Evolutionary conservation across 1,284 basidiomycete genomes (phyloP), one percentile per base, ranked within the genome.

Genomic region (Leccinum angustisporum): DNA sequence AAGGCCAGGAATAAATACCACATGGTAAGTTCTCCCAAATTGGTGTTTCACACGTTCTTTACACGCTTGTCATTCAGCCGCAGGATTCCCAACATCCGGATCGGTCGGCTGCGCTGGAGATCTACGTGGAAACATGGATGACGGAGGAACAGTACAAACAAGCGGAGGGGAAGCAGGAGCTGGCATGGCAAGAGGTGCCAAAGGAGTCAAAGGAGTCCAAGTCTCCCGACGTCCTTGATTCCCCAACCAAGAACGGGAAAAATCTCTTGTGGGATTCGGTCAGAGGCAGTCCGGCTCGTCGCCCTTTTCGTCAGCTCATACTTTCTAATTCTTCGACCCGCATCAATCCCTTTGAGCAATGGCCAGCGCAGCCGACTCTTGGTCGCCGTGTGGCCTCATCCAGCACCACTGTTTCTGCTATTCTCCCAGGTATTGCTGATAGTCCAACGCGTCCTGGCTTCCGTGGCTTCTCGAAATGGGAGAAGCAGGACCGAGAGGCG

Each of bases 401-500:
- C 18, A 73, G 74, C 43, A 59, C 56, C 16, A 58, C 61, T 54
- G 43, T 56, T 64, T 57, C 70, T 59, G 62, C 72, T 60, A 59
- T 70, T 58, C 70, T 79, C 65, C 60, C 74, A 33, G 74, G 78
- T 34, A 76, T 79, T 63, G 72, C 74, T 11, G 84, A 84, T 62
- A 86, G 81, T 65, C 85, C 87, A 11, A 85, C 83, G 61, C 74
- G 81, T 54, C 75, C 80, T 27, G 68, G 73, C 59, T 78, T 78
- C 16, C 81, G 81, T 65, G 80, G 81, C 7, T 87, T 85, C 65
- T 88, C 88, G 1, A 91, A 90, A 72, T 90, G 88, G 87, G 90
- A 92, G 73, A 92, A 91, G 65, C 90, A 92, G 70, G 90, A 92
- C 67, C 72, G 90, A 40, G 90, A 92, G 67, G 90, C 90, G 4